Evolutionary conservation across 208 protist genomes (phyloP), one percentile per base, ranked within the genome.

Genomic region (Leishmania amazonensis): DNA sequence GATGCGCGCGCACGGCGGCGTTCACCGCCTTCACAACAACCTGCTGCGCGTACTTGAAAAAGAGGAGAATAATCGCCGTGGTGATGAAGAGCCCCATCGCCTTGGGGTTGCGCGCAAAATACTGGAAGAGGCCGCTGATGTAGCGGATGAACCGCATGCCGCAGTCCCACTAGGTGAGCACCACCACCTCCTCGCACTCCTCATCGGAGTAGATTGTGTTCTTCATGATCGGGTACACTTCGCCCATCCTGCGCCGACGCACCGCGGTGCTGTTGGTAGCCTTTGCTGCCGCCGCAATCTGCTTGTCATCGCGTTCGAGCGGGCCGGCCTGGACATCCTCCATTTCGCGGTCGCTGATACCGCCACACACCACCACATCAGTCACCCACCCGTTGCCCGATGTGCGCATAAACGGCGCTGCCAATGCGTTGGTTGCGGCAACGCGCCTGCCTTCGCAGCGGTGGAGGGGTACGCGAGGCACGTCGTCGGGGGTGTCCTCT

Each of bases 21-120:
- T 86, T 87, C 45, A 90, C 89, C 15, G 85, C 78, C 78, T 83
- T 83, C 28, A 90, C 81, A 1, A 90, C 89, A 24, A 90, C 78
- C 65, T 92, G 84, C 79, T 92, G 89, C 8, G 89, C 80, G 81
- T 90, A 92, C 68, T 90, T 92, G 79, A 90, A 90, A 78, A 92
- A 92, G n/a, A 92, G 82, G 5, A 92, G 81, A 19, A 92, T 35
- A 51, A 92, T 86, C 24, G 74, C 79, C 51, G 84, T 90, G 11
- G 84, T 92, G 67, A 93, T 77, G 60, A 93, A 67, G 40, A 90
- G 76, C 42, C 89, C 89, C 82, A 90, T 89, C 68, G 75, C 71
- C 83, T 90, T 93, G 6, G 87, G 89, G 71, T 89, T 86, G 80
- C 87, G 83, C 78, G 89, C 83, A 60, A 92, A 81, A 74, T 89